Base-by-base conservation (phyloP, 345 rosid species). In the Cardamine resedifolia region DNA sequence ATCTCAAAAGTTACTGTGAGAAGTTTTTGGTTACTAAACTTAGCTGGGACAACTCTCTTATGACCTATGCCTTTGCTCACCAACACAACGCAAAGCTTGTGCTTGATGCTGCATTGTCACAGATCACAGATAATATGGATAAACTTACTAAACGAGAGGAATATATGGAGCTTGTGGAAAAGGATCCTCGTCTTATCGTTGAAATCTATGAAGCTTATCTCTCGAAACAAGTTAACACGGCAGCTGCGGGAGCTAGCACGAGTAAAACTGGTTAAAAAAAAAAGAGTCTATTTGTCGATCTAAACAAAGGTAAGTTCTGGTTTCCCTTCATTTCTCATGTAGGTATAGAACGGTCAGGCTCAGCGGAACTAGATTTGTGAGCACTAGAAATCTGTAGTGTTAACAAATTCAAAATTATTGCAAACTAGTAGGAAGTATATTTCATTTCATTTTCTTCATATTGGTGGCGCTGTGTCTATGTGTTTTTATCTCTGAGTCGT, bases 31-130 rank as follows among this genome's bases (percentile, higher is more conserved):
- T 89, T 11, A 85, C 96, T 18, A 90, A 86, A 70, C 78, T 90
- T 80, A 90, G 77, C 71, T 83, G 86, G 87, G 90, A 94, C 65
- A 94, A 86, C 47, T 86, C 88, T 6, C 79, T 94, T 31, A 71
- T 90, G 85, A 85, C 78, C 70, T 90, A 87, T 64, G 89, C 90
- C 36, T 91, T 91, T 72, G 97, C 97, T 4, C 92, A 86, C 77
- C 97, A 86, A 86, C 91, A 93, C 76, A 79, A 83, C 7, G 92
- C 98, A 1, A 86, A 86, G 59, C 86, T 79, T 36, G 51, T 93
- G 78, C 82, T 81, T 21, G 92, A 90, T 66, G 78, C 89, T 9
- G 78, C 98, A 0, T 65, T 94, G 76, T 82, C 87, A 0, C 60
- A 85, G 70, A 90, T 94, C 70, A 86, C 72, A 0, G 90, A 85